These are phyloP conservation scores for Pythium volutum DNA, from an alignment of 352 stramenopile species.

Conservation along the genomic window DNA sequence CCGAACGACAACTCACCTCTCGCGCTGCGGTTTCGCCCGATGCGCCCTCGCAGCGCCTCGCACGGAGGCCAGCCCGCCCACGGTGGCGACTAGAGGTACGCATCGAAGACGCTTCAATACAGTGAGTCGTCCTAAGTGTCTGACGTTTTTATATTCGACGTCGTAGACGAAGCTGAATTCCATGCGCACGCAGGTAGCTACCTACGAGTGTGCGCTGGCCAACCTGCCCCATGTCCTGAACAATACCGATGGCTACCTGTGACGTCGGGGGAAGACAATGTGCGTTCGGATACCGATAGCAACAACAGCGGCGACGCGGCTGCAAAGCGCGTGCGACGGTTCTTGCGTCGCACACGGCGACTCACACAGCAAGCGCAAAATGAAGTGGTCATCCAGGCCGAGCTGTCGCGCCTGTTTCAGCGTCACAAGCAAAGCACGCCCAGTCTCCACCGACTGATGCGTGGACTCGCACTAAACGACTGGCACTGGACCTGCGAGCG, in stretches of 20 bases:
- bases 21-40: constrained; percentile 7
- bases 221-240: not conserved
- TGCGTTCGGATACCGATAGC: not conserved
- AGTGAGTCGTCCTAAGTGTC: not conserved
- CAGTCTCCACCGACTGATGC: not conserved
- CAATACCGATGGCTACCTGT: too few relatives aligned
- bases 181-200: not conserved
- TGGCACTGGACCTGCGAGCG: constrained; percentile 12
- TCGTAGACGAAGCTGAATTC: not conserved
- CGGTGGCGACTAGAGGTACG: not conserved
- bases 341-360: not conserved
- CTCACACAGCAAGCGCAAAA: not conserved
- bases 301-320: too few relatives aligned
- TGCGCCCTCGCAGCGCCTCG: not conserved
- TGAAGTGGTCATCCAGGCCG: not conserved
- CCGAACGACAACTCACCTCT: constrained; percentile 26
- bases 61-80: not conserved
- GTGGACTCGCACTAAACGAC: not conserved
- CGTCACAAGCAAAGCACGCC: not conserved
- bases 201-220: not conserved
- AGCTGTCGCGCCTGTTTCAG: not conserved
- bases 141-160: not conserved
- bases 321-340: not conserved
- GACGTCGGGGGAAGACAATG: too few relatives aligned
- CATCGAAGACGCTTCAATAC: too few relatives aligned